Percentiles rank a stretch among this genome's conserved stretches.
Evolutionary conservation across 2,329 filamentous ascomycete genomes (phyloP).

Genomic region (Trichoderma sp.): DNA sequence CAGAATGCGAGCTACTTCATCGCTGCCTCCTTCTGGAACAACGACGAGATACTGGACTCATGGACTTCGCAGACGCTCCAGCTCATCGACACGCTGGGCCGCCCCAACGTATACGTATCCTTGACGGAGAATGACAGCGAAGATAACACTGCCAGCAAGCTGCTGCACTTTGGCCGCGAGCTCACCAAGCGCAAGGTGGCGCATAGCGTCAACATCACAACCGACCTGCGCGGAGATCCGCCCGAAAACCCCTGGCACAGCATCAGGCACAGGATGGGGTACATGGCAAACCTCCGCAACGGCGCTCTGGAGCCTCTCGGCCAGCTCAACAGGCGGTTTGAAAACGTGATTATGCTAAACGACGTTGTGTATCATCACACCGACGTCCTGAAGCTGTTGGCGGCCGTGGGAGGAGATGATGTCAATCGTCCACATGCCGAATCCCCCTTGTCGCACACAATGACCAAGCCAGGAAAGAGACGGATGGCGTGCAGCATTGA

Average conservation of each 20-base stretch:
- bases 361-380: constrained; percentile 22
- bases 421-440: background rate
- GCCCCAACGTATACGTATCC: constrained; percentile 20
- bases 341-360: constrained; percentile 20
- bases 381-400: constrained; percentile 19
- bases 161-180: constrained; percentile 20
- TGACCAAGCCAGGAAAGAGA: background rate
- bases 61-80: constrained; percentile 18
- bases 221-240: constrained; percentile 18
- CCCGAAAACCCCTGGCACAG: constrained; percentile 19
- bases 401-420: constrained; percentile 20
- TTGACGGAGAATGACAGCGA: constrained; percentile 21
- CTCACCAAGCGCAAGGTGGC: constrained; percentile 14
- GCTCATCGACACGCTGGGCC: constrained; percentile 20
- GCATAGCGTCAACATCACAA: constrained; percentile 21
- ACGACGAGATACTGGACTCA: constrained; percentile 17
- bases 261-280: constrained; percentile 18
- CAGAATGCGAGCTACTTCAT: constrained; percentile 22
- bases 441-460: background rate
- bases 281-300: constrained; percentile 23
- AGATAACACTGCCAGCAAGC: constrained; percentile 20
- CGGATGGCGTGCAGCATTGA: constrained; percentile 21
- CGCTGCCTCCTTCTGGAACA: constrained; percentile 20
- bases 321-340: constrained; percentile 16
- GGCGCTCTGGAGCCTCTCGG: constrained; percentile 19